These are phyloP conservation scores for Colletotrichum plurivorum DNA, from an alignment of 2,329 filamentous ascomycete species.

Conservation along the genomic window DNA sequence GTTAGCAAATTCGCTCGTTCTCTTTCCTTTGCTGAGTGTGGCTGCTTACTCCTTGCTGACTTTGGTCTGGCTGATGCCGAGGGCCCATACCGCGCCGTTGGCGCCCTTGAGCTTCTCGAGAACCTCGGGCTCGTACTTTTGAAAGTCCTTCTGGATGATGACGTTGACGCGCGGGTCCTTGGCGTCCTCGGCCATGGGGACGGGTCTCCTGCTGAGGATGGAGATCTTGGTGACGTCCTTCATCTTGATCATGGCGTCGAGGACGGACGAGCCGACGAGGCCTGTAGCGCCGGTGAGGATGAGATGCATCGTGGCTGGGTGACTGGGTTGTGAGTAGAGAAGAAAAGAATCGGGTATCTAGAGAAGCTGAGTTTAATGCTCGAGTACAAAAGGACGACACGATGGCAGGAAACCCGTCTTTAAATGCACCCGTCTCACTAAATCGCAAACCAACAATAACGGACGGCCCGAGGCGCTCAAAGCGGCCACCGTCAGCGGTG, in stretches of 20 bases:
- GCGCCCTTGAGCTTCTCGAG: slow-evolving; percentile 74
- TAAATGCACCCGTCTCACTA: too few species aligned
- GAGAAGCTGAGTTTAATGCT: too few species aligned
- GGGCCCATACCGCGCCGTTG: slow-evolving; percentile 80
- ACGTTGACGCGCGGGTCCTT: slow-evolving; percentile 74
- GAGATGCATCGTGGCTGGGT: slow-evolving; percentile 65
- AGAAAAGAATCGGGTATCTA: too few species aligned
- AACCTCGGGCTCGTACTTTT: slow-evolving; percentile 69
- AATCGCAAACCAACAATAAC: too few species aligned
- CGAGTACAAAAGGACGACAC: too few species aligned
- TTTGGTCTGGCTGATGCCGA: slow-evolving; percentile 74
- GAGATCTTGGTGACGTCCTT: slow-evolving; percentile 74
- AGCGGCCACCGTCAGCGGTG: too few species aligned
- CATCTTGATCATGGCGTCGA: slow-evolving; percentile 73
- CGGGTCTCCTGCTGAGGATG: slow-evolving; percentile 76
- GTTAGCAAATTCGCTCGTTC: background rate
- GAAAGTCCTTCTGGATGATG: slow-evolving; percentile 78
- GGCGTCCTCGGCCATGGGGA: slow-evolving; percentile 71
- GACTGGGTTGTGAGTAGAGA: too few species aligned
- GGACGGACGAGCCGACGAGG: slow-evolving; percentile 72
- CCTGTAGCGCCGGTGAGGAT: slow-evolving; percentile 79
- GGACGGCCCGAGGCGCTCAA: too few species aligned
- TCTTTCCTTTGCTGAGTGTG: background rate
- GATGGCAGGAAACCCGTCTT: too few species aligned
- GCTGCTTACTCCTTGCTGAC: slow-evolving; percentile 70